A percentile compares a stretch with the other conserved stretches of the same genome.
Evolutionary conservation across 1,139 yeast species (phyloP).

Genomic region (Groenewaldozyma sp.): DNA sequence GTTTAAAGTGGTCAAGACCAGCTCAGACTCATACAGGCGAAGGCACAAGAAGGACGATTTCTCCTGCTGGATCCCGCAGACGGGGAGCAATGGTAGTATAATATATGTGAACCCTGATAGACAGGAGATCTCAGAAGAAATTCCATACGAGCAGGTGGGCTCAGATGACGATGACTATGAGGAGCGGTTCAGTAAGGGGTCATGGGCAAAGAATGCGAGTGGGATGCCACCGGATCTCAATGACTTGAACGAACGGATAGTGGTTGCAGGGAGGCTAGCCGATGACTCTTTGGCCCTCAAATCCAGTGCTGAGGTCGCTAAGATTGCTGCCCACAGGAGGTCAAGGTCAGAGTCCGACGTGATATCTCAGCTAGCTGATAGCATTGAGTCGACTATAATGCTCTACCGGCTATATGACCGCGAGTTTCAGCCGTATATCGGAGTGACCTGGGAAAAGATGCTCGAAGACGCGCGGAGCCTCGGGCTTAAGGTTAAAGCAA

Average conservation of each 20-base stretch:
- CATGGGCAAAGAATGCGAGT: background rate
- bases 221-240: background rate
- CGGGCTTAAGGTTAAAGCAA: background rate
- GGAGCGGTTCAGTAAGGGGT: background rate
- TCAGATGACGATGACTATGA: background rate
- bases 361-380: background rate
- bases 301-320: background rate
- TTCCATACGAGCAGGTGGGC: slow-evolving; percentile 20
- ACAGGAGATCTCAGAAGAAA: slow-evolving; percentile 15
- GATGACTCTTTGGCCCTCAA: background rate
- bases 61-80: slow-evolving; percentile 25
- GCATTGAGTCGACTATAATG: background rate
- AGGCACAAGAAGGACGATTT: slow-evolving; percentile 10
- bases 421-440: background rate
- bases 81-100: slow-evolving; percentile 20
- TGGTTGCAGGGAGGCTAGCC: background rate
- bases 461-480: background rate
- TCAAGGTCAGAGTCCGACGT: background rate
- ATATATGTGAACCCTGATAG: slow-evolving; percentile 21
- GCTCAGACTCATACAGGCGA: slow-evolving; percentile 2
- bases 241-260: background rate
- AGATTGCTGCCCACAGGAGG: background rate
- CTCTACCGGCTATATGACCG: background rate
- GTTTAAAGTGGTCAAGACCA: slow-evolving; percentile 5
- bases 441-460: background rate